Evolutionary conservation across 2,329 filamentous ascomycete genomes (phyloP).

Genomic region (Colletotrichum sp.): DNA sequence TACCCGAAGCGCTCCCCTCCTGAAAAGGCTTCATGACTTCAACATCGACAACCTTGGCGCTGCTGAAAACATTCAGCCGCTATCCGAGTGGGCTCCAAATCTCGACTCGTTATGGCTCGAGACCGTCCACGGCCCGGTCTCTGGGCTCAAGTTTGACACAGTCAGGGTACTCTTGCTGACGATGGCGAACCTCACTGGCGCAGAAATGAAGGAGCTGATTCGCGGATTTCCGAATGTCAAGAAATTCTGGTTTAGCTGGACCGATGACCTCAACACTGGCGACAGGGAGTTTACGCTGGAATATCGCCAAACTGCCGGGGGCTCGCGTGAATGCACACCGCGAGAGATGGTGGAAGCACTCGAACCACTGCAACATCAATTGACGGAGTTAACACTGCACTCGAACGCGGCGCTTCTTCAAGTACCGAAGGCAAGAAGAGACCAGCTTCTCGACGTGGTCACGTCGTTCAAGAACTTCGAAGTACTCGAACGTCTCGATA

Average conservation of each 20-base stretch:
- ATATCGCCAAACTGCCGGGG: neutral
- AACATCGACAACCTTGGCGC: neutral
- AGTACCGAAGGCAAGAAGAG: neutral
- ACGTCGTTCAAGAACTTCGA: neutral
- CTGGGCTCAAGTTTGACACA: neutral
- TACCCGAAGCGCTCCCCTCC: rapidly evolving
- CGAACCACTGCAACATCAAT: neutral
- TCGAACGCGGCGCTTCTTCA: neutral
- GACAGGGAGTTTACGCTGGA: too few species aligned
- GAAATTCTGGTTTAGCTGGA: neutral
- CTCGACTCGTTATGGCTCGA: neutral
- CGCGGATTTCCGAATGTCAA: neutral
- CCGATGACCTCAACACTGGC: neutral
- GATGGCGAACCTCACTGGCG: neutral
- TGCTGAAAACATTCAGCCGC: rapidly evolving
- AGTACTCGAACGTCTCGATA: neutral
- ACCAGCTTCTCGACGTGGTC: neutral
- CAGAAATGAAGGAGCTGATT: neutral
- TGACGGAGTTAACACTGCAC: neutral
- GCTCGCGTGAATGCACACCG: neutral
- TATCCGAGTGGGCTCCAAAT: neutral
- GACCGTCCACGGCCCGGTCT: neutral
- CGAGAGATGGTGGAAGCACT: neutral
- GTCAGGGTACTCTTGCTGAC: neutral
- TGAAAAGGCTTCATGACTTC: neutral